Evolutionary conservation across 2,329 filamentous ascomycete species (phyloP).

Genomic region (Coniochaeta prunicola): DNA sequence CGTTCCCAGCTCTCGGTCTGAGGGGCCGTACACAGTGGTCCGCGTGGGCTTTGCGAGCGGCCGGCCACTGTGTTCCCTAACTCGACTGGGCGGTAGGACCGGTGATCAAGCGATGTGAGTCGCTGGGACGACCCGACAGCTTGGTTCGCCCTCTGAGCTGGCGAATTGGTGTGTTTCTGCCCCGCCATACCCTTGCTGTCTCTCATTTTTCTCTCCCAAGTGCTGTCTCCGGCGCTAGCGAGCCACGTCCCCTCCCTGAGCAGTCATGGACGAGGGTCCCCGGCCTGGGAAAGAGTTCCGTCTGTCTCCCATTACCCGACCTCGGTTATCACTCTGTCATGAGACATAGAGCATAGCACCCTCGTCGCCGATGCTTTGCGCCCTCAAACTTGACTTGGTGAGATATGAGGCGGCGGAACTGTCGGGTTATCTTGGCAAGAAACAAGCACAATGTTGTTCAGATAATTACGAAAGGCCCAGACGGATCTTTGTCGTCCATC

Average conservation of each 20-base stretch:
- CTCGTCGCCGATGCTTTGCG: not conserved
- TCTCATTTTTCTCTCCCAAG: not conserved
- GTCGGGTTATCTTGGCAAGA: not conserved
- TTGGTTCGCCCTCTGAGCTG: not conserved
- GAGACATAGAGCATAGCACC: not conserved
- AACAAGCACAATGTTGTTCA: not conserved
- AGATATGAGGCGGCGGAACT: not conserved
- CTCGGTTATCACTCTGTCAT: not conserved
- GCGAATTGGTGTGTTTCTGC: not conserved
- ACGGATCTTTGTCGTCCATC: not conserved
- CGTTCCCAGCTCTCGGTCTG: not conserved
- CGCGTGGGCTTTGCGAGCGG: not conserved
- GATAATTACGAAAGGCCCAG: not conserved
- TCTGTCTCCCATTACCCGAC: not conserved
- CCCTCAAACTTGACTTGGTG: not conserved
- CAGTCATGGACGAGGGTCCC: not conserved
- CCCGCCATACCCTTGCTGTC: not conserved
- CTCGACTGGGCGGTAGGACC: not conserved
- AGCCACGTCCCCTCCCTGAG: not conserved
- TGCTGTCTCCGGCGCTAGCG: not conserved
- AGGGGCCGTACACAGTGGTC: not conserved
- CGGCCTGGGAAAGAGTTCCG: not conserved
- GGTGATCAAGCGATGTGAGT: not conserved
- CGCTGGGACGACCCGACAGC: not conserved
- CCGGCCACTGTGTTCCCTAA: not conserved